Base-by-base conservation (phyloP, 345 rosid species). In the Bruguiera sexangula region DNA sequence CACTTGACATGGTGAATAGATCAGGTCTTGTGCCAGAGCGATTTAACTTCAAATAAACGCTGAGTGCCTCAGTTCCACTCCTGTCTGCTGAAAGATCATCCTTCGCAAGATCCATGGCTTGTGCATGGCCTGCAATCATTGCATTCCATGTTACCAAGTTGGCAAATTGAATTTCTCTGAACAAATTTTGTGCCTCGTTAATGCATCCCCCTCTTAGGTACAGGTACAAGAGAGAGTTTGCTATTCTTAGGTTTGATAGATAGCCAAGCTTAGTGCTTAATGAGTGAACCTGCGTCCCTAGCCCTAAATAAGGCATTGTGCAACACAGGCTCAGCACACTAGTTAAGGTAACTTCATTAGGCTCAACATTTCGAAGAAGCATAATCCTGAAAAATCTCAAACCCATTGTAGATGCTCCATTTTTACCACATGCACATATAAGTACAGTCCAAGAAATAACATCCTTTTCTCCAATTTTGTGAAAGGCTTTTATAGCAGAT, bases 111-210 rank as follows among this genome's bases (percentile, higher is more conserved):
- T 82, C 80, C 76, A 85, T 82, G 69, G 81, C 78, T 60, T 82
- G 85, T 29, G 82, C 85, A 69, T 82, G 76, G 70, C 89, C 89
- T 20, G 89, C 81, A 8, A 87, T 87, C 76, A 87, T 73, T 20
- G 87, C 80, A 65, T 85, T 87, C 88, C 85, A 84, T 20, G 89
- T 81, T 50, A 87, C 85, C 80, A 83, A 72, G 79, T 80, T 77
- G 60, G 66, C 65, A 48, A 55, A 29, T 61, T 75, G 76, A 72
- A 72, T 68, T 36, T 32, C 70, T 66, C 70, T 55, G 62, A 85
- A 82, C 69, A 83, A 57, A 39, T 67, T 69, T 50, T 69, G 56
- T 10, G 86, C 85, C 71, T 84, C 81, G n/a, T 76, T 74, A 39
- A 74, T 53, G 37, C 60, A 67, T 64, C 91, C 82, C 26, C 84